Evolutionary conservation across 2,329 filamentous ascomycete species (phyloP), one percentile per base, ranked within the genome.

Genomic region (Epichloe gansuensis): DNA sequence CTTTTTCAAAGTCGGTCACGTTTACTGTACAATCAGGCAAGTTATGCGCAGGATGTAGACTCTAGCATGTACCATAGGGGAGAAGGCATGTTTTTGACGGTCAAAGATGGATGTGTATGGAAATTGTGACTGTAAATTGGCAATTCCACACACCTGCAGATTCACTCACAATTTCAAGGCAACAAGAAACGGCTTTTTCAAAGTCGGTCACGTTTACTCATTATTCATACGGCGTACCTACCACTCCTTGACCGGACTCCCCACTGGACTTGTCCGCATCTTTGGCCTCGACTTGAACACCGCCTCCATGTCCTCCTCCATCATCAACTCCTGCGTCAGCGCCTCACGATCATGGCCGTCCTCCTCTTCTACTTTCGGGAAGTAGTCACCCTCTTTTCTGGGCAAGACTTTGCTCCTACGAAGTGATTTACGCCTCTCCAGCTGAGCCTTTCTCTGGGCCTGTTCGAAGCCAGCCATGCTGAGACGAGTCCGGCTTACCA

Each of bases 201-300:
- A 8, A 38, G 3, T 11, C 9, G 37, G 12, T 42, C 28, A 39
- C 25, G 5, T 7, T 5, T 12, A 28, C 17, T 46, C 37, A 11
- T 37, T 42, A 47, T 3, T n/a, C 42, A 45, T 46, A 17, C 17
- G 2, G 15, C 34, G 9, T 35, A 15, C n/a, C 47, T 39, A 53
- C 63, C 62, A 69, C 28, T 68, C 65, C 54, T 65, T 70, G 5
- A 63, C 68, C 2, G 77, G 77, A 52, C 72, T 78, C 8, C 72
- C 70, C 2, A 82, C 65, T 2, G 90, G 89, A 65, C 89, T 95
- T 11, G 80, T 80, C 57, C 84, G 83, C 58, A 96, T 81, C 66
- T 83, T 86, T 0, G 91, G 91, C 58, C 91, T 71, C 57, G 87
- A 91, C 69, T 84, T 88, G 65, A 96, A 96, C 1, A 95, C 84